Percentiles rank a stretch among this genome's conserved stretches.
Evolutionary conservation across 2,329 filamentous ascomycete species (phyloP).

Genomic region (Penicillium sp.): DNA sequence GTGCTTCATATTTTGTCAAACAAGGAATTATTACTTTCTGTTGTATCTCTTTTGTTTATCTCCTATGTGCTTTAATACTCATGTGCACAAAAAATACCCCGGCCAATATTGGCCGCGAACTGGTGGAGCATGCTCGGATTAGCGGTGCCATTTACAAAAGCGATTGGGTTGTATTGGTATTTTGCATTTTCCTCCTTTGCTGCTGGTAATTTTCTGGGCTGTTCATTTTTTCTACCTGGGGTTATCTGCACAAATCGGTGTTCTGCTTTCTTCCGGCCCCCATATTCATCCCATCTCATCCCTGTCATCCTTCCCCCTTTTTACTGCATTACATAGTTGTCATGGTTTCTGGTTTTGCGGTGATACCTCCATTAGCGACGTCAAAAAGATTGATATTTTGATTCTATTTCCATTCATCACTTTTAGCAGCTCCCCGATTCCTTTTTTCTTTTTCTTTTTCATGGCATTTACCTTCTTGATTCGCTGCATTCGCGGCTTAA

Average conservation of each 20-base stretch:
- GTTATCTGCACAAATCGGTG: conserved; percentile 1
- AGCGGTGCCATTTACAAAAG: conserved; percentile 5
- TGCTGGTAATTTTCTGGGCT: not conserved
- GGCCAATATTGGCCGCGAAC: conserved; percentile 17
- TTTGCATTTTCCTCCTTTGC: not conserved
- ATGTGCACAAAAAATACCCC: conserved; percentile 3
- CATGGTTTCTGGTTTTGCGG: conserved; percentile 13
- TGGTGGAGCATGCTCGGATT: not conserved
- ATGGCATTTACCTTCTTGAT: not conserved
- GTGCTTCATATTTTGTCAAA: not conserved
- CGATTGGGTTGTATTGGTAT: conserved; percentile 1
- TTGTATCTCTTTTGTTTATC: conserved; percentile 15
- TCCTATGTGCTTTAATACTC: conserved; percentile 5
- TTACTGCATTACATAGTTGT: not conserved
- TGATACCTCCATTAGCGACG: conserved; percentile 26
- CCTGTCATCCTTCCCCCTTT: not conserved
- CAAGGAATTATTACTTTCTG: conserved; percentile 4
- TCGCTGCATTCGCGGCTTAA: conserved; percentile 1
- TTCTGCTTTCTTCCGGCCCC: not conserved
- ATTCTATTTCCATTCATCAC: not conserved
- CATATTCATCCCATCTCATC: not conserved
- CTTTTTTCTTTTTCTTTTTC: not conserved
- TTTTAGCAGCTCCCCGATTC: not conserved
- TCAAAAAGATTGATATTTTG: conserved; percentile 6
- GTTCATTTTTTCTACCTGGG: not conserved